These are phyloP conservation scores for Casuarina equisetifolia DNA, from an alignment of 306 rosid genomes.

Conservation along the genomic window DNA sequence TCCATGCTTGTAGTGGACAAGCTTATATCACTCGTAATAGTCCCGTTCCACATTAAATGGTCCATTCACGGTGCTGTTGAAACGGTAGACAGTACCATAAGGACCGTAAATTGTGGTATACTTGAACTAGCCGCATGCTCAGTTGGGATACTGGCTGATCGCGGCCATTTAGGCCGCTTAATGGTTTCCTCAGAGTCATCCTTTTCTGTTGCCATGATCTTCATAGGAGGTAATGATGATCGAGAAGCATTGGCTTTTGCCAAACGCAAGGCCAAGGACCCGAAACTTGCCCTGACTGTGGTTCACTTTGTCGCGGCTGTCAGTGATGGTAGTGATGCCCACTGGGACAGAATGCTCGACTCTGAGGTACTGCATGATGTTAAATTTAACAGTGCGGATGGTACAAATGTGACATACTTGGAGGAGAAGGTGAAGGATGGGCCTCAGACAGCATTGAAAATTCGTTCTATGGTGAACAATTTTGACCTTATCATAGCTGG, in stretches of 20 bases:
- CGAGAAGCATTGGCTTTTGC: slow-evolving; percentile 52
- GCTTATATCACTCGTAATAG: slow-evolving; percentile 38
- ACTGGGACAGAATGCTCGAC: slow-evolving; percentile 26
- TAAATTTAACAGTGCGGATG: neutral
- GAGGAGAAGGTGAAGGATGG: slow-evolving; percentile 26
- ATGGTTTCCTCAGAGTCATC: neutral
- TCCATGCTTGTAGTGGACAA: slow-evolving; percentile 52
- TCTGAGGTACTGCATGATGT: slow-evolving; percentile 25
- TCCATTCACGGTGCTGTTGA: slow-evolving; percentile 36
- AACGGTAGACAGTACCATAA: slow-evolving; percentile 33
- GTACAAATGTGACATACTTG: slow-evolving; percentile 12
- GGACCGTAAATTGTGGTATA: slow-evolving; percentile 38
- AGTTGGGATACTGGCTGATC: slow-evolving; percentile 42
- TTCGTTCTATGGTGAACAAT: slow-evolving; percentile 29
- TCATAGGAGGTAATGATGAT: slow-evolving; percentile 57
- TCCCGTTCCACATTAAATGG: slow-evolving; percentile 60
- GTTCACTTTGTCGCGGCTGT: slow-evolving; percentile 30
- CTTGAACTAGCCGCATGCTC: slow-evolving; percentile 56
- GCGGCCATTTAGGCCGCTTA: slow-evolving; percentile 3
- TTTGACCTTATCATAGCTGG: slow-evolving; percentile 63
- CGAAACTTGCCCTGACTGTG: slow-evolving; percentile 23
- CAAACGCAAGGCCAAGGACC: slow-evolving; percentile 29
- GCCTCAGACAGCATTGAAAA: slow-evolving; percentile 24
- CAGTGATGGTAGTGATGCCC: neutral
- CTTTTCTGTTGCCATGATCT: slow-evolving; percentile 37